Percentiles rank a stretch among this genome's conserved stretches.
Conservation (phyloP, 305 asterid species). For the Petunia hybrid region DNA sequence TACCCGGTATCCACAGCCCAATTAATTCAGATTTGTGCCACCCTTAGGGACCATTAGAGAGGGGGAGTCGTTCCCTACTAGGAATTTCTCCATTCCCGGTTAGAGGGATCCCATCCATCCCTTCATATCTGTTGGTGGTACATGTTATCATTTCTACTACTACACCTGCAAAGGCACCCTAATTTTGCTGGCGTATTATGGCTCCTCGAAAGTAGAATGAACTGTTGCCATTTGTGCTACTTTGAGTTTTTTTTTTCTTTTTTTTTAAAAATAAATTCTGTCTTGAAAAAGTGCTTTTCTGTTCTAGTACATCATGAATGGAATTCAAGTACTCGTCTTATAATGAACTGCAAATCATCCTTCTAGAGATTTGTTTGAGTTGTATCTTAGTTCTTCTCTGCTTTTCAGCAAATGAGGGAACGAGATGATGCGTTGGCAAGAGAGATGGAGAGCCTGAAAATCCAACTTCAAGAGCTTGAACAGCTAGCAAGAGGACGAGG, state of each 20-base stretch:
- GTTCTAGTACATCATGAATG: conserved; percentile 9
- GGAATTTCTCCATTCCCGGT: too few species aligned
- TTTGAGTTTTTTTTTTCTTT: neutral
- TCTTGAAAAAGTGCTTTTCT: neutral
- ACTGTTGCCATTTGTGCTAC: neutral
- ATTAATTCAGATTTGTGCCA: too few species aligned
- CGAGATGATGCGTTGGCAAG: conserved; percentile 38
- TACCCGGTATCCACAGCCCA: too few species aligned
- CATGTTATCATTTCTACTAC: neutral
- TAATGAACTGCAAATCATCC: conserved; percentile 13
- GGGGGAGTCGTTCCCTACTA: too few species aligned
- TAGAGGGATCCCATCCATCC: too few species aligned
- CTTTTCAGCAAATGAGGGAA: conserved; percentile 32
- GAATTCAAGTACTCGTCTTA: neutral
- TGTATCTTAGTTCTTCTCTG: conserved; percentile 14
- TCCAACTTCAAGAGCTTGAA: conserved; percentile 73
- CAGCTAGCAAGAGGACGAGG: conserved; percentile 74
- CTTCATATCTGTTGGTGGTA: neutral
- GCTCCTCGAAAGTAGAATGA: neutral
- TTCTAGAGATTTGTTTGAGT: conserved; percentile 11
- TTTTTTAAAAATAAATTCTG: neutral
- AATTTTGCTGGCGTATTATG: neutral
- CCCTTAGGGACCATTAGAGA: too few species aligned
- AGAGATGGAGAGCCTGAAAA: conserved; percentile 77
- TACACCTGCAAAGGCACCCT: neutral